Percentiles rank a stretch among this genome's conserved stretches.
These are phyloP conservation scores for Colletotrichum endophyticum DNA, from an alignment of 2,329 filamentous ascomycete species.

Conservation along the genomic window DNA sequence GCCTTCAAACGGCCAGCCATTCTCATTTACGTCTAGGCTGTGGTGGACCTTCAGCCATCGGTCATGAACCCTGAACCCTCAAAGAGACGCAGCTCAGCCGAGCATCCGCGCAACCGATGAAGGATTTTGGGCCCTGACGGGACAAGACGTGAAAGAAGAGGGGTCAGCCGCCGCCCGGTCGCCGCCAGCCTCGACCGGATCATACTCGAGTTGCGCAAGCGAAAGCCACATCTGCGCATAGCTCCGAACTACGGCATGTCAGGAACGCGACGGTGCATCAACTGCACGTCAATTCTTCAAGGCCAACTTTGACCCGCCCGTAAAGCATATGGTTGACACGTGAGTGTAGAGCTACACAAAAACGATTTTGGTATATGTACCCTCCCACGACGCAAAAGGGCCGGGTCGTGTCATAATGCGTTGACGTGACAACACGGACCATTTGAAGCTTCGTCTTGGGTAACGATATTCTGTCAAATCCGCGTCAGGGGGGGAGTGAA, in stretches of 20 bases:
- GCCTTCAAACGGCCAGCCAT: neutral
- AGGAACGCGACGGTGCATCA: neutral
- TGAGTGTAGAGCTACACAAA: neutral
- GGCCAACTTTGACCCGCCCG: neutral
- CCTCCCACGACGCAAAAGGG: neutral
- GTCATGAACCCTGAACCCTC: neutral
- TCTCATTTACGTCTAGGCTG: neutral
- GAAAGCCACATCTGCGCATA: neutral
- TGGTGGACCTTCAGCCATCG: neutral
- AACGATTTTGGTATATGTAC: neutral
- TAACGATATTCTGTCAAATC: neutral
- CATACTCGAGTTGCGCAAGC: neutral
- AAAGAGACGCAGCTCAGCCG: neutral
- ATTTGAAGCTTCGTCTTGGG: neutral
- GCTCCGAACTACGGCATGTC: neutral
- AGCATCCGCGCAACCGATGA: neutral
- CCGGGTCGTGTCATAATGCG: neutral
- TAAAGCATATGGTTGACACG: neutral
- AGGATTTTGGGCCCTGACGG: neutral
- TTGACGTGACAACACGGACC: neutral
- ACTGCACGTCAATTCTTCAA: neutral
- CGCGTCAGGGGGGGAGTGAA: neutral
- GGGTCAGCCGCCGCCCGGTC: neutral
- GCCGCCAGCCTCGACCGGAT: neutral
- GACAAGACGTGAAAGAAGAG: neutral